Base-by-base conservation (phyloP, 371 early-diverging fungal species). In the Rhizopus sp. region DNA sequence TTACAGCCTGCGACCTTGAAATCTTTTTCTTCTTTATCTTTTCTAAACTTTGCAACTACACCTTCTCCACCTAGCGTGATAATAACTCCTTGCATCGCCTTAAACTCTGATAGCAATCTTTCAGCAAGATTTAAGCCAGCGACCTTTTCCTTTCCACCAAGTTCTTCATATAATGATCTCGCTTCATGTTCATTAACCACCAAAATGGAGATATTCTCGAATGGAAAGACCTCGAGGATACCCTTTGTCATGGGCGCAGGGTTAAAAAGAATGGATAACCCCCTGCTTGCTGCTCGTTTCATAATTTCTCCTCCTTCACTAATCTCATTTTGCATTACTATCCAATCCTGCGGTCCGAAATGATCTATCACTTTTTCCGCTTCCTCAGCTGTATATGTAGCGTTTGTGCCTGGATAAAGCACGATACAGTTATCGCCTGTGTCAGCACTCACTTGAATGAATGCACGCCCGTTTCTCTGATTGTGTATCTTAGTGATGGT, bases 291-390 rank as follows among this genome's bases (percentile, higher is more conserved):
- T 8, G 88, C 89, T 5, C 73, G 65, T 0, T 65, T 62, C 70
- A 92, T 81, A 15, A 90, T 86, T 4, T 80, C 84, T 3, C 85
- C 87, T 31, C 89, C 89, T 7, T 72, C 62, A 57, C 86, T 88
- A 35, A 92, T 90, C 63, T 96, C 97, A 69, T 94, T 95, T 51
- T 94, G 95, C 64, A 91, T 78, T 4, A 94, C 64, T 13, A 93
- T 68, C 84, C 84, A 83, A 53, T 88, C 88, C 35, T 86, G 82
- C 10, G 64, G 48, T 5, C 70, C 64, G 70, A 84, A 85, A 33
- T 73, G 42, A 12, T 85, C 80, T 1, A 75, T 62, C 6, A 77
- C 60, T 7, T 48, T 29, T 2, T 45, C 54, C 8, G 72, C 72
- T 32, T 78, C 71, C 17, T 66, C 50, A 1, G 62, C 62, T 29